phyloP scores from a whole-genome alignment of 1,284 basidiomycete genomes.

The Dichomitus squalens region DNA sequence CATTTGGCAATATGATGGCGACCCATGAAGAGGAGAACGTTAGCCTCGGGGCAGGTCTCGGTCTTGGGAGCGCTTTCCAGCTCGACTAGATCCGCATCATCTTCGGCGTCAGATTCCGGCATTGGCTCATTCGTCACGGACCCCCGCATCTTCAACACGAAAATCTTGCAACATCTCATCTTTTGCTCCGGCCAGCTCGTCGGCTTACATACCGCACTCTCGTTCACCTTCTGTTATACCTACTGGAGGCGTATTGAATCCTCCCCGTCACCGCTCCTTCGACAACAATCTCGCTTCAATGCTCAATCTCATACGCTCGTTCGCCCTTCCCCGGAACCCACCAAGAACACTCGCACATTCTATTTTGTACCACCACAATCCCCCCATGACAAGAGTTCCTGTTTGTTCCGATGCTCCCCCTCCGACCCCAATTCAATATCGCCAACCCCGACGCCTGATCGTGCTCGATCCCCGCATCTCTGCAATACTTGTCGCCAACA shows the following conservation, averaged over 20 bases:
- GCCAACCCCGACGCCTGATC: background rate
- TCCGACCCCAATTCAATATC: background rate
- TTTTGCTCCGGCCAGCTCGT: background rate
- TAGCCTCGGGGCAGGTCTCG: slow-evolving; percentile 29
- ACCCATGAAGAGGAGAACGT: slow-evolving; percentile 36
- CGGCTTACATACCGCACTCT: slow-evolving; percentile 12
- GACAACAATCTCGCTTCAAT: slow-evolving; percentile 1
- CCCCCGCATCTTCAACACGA: background rate
- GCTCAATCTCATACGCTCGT: slow-evolving; percentile 7
- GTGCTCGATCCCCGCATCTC: background rate
- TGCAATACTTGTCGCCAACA: background rate
- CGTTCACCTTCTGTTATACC: slow-evolving; percentile 11
- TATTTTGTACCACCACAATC: slow-evolving; percentile 2
- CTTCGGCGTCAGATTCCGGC: background rate
- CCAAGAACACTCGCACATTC: background rate
- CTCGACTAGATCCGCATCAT: slow-evolving; percentile 40
- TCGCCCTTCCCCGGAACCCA: background rate
- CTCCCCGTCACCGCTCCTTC: background rate
- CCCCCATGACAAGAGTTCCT: too few species aligned
- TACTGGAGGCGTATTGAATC: background rate
- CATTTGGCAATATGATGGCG: slow-evolving; percentile 46
- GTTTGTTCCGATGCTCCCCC: background rate
- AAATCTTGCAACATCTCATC: background rate
- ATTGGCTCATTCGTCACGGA: slow-evolving; percentile 1
- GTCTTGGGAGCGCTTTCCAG: slow-evolving; percentile 64